Conservation (phyloP, 306 rosid species). For the Cajanus cajan region DNA sequence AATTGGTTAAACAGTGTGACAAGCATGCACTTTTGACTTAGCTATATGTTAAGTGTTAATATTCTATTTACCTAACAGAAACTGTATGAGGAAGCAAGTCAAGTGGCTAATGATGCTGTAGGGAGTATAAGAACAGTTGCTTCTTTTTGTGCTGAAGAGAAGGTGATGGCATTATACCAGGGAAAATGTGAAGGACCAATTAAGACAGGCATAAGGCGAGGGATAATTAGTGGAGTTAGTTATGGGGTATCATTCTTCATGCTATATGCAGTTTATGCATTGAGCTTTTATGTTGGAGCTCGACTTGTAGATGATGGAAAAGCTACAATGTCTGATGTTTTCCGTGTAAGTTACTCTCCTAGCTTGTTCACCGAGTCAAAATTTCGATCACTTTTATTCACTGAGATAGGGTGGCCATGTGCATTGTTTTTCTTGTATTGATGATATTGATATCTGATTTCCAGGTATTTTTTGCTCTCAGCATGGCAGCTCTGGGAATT, state of each 20-base stretch:
- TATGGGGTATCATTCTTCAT: conserved; percentile 57
- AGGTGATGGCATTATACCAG: conserved; percentile 50
- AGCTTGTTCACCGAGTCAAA: not conserved
- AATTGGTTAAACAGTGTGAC: not conserved
- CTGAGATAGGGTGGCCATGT: not conserved
- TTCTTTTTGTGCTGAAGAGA: conserved; percentile 69
- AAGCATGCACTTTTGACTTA: not conserved
- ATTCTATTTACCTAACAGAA: conserved; percentile 33
- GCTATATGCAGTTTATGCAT: conserved; percentile 49
- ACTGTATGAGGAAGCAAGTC: conserved; percentile 65
- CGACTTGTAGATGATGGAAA: conserved; percentile 49
- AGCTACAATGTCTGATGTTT: conserved; percentile 51
- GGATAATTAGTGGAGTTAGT: conserved; percentile 55
- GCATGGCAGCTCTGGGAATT: conserved; percentile 54
- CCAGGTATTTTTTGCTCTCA: conserved; percentile 67
- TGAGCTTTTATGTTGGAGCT: conserved; percentile 61
- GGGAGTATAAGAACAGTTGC: conserved; percentile 63
- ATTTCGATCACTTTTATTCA: not conserved
- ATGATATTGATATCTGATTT: not conserved
- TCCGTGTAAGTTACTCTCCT: conserved; percentile 40
- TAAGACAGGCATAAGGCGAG: conserved; percentile 49
- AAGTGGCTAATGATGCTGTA: conserved; percentile 62
- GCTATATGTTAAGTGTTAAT: not conserved
- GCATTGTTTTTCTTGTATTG: not conserved
- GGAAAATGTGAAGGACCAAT: conserved; percentile 62